These are phyloP conservation scores for Cyberlindnera mycetangii DNA, from an alignment of 805 yeast species.

Conservation along the genomic window DNA sequence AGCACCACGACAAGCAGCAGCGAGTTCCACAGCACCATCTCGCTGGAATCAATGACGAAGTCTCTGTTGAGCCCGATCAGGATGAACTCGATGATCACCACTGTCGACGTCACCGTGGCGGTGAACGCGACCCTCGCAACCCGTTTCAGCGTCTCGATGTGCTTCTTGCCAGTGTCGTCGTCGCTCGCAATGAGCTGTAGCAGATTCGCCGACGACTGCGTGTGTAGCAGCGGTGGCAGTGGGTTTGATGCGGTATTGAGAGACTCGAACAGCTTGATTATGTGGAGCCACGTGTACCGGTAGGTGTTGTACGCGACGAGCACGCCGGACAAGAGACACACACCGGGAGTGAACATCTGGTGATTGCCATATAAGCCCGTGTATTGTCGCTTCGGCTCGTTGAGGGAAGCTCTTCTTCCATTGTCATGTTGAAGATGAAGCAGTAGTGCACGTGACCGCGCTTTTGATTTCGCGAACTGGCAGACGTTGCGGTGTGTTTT, in stretches of 20 bases:
- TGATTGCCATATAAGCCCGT: too few relatives aligned
- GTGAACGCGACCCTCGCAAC: conserved; percentile 22
- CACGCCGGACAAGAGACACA: conserved; percentile 7
- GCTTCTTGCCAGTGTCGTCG: background rate
- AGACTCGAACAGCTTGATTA: conserved; percentile 23
- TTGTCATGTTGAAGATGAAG: background rate
- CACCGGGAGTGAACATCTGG: conserved; percentile 2
- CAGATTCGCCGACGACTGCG: conserved; percentile 13
- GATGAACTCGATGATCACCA: conserved; percentile 24
- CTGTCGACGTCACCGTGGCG: conserved; percentile 17
- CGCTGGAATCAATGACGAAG: conserved; percentile 7
- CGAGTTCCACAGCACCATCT: conserved; percentile 15
- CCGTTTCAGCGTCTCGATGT: conserved; percentile 7
- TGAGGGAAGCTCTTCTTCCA: background rate
- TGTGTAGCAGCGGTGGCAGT: conserved; percentile 9
- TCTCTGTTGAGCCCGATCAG: conserved; percentile 20
- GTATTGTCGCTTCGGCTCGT: background rate
- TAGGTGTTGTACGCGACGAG: conserved; percentile 18
- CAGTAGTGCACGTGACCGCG: background rate
- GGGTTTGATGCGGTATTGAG: conserved; percentile 9
- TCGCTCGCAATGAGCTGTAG: conserved; percentile 12
- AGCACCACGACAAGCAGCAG: conserved; percentile 7
- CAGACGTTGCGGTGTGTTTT: background rate
- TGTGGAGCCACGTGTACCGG: conserved; percentile 20
- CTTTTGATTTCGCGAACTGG: background rate